Percentiles rank a stretch among this genome's conserved stretches.
phyloP scores from a whole-genome alignment of 352 stramenopile genomes.

The Pythium angustatum region DNA sequence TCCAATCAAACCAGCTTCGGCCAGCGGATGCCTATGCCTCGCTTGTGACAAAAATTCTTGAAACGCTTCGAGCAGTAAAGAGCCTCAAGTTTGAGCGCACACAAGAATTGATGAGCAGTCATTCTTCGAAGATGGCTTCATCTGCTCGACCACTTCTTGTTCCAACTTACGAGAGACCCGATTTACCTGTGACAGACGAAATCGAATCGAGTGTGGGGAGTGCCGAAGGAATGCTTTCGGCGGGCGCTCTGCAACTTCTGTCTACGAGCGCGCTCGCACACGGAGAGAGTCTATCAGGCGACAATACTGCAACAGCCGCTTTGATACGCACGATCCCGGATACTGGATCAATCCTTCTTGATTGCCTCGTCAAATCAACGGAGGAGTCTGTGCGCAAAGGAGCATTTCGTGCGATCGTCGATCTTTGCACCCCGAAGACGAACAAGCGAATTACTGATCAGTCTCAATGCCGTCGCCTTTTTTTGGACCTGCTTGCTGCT shows the following conservation, averaged over 20 bases:
- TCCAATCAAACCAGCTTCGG: slow-evolving; percentile 25
- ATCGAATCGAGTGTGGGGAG: background rate
- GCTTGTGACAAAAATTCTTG: slow-evolving; percentile 16
- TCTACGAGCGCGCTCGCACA: slow-evolving; percentile 6
- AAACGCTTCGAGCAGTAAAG: background rate
- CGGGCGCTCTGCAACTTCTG: slow-evolving; percentile 31
- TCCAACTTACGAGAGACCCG: slow-evolving; percentile 1
- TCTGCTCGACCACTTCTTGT: background rate
- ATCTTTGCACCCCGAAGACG: slow-evolving; percentile 29
- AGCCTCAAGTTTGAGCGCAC: background rate
- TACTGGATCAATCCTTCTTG: slow-evolving; percentile 18
- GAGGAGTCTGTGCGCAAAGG: slow-evolving; percentile 19
- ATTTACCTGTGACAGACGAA: background rate
- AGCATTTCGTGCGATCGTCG: slow-evolving; percentile 16
- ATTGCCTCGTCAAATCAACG: slow-evolving; percentile 15
- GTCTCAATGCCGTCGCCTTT: slow-evolving; percentile 30
- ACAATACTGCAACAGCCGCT: background rate
- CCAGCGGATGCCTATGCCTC: background rate
- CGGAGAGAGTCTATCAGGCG: background rate
- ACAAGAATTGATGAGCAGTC: background rate
- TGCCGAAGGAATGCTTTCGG: slow-evolving; percentile 20
- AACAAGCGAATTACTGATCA: slow-evolving; percentile 50
- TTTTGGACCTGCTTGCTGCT: slow-evolving; percentile 25
- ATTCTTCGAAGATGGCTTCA: background rate
- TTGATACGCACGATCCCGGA: slow-evolving; percentile 16